Evolutionary conservation across 441 rosid genomes (phyloP).

Genomic region (Populus hybrid): DNA sequence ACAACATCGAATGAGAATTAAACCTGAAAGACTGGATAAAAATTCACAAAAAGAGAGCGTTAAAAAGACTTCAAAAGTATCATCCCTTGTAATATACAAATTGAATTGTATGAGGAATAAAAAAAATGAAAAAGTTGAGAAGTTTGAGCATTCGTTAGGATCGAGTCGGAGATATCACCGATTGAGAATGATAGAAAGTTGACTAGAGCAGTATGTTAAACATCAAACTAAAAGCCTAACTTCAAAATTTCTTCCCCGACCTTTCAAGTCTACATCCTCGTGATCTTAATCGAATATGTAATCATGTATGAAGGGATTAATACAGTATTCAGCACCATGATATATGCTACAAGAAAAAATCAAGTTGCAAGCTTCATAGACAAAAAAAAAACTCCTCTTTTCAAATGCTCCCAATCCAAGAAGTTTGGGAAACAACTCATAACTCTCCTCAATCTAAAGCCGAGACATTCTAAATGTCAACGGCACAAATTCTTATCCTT

Average conservation of each 20-base stretch:
- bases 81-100: not conserved
- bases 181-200: conserved; percentile 3
- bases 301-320: not conserved
- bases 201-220: not conserved
- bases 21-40: not conserved
- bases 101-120: not conserved
- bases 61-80: not conserved
- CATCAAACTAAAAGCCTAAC: not conserved
- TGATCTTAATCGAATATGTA: not conserved
- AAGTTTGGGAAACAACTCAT: not conserved
- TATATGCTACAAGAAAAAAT: not conserved
- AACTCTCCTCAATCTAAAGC: not conserved
- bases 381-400: not conserved
- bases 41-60: not conserved
- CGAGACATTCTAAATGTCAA: not conserved
- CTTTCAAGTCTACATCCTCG: not conserved
- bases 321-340: not conserved
- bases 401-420: not conserved
- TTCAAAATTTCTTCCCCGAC: not conserved
- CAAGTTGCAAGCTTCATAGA: not conserved
- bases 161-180: conserved; percentile 5
- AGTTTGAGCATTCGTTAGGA: not conserved
- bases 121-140: not conserved
- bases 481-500: not conserved
- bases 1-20: not conserved